Base-by-base conservation (phyloP, 352 stramenopile species). In the Globisporangium orthogonon region DNA sequence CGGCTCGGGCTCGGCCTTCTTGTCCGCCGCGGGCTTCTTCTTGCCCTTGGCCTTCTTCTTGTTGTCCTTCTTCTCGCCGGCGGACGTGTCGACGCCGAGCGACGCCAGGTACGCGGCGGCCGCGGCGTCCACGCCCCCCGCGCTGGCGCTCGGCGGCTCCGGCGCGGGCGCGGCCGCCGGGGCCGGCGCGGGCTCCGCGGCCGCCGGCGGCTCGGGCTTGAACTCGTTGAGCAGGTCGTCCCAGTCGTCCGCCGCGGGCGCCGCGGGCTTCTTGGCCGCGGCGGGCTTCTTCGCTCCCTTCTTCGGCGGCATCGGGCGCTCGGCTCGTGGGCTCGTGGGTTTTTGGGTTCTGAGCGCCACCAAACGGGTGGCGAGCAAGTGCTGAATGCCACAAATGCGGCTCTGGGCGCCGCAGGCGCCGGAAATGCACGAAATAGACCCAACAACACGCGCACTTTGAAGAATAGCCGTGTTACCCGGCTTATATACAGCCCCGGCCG, bases 1-100 rank as follows among this genome's bases (percentile, higher is more conserved):
- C 10, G 70, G 40, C n/a, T 76, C 63, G 2, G 46, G 29, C 15
- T 66, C 76, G 13, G 55, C 15, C 60, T 84, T 84, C 67, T 89
- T 86, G 37, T 75, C 69, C 4, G 62, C 63, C 52, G 37, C 37
- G 37, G 65, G 62, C 33, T 77, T 74, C 61, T 91, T 89, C 73
- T 87, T 87, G 61, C 88, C 87, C 67, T 91, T 89, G 66, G 87
- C 86, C 67, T 94, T 86, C 69, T 94, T 91, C 59, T 90, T 80
- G 28, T 56, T 73, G 55, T 91, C 74, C 58, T 83, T 86, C 56
- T 85, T 87, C 33, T 84, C 81, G 4, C 57, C 73, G 13, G 66
- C 67, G 14, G 66, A 58, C n/a, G 84, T 67, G 30, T 81, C 70
- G 30, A 94, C 76, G 50, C 82, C 84, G 40, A 94, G 66, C 57